Evolutionary conservation across 306 rosid species (phyloP), one percentile per base, ranked within the genome.

Genomic region (Glycine latifolia): DNA sequence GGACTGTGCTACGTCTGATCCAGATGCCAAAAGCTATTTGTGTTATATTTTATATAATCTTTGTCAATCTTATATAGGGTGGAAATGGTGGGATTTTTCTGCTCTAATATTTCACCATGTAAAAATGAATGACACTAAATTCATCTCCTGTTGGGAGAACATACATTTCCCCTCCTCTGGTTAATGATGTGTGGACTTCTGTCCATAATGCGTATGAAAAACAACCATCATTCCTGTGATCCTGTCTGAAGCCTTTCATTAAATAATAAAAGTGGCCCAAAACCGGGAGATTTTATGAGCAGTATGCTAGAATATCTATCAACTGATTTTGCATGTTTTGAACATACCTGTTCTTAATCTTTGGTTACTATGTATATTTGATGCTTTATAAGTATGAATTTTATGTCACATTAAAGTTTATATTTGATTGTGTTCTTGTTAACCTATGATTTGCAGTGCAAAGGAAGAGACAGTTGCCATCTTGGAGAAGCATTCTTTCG

Each of bases 401-500:
- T 60, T 54, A 5, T 69, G 54, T 80, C 33, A 15, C 50, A 11
- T 72, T 65, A 13, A 73, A 55, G 16, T 31, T 11, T 71, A 48
- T 52, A 62, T 81, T 26, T 81, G 67, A 83, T 63, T 49, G 56
- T 65, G 33, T 71, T 16, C 53, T 55, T 75, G 55, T 86, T 75
- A 52, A 11, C 76, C 2, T 81, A 80, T 73, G 48, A 17, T 80
- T 84, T 86, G 83, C 89, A 91, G 97, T 71, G 94, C 97, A 37
- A 89, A 74, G 84, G 93, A 86, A 75, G 97, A 91, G 82, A 91
- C 97, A 13, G 58, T 85, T 69, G 86, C 85, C 46, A 89, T 93
- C 67, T 91, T 91, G 75, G 90, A 87, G 78, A 90, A 86, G 75
- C 85, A 88, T 89, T 82, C 87, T 79, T 82, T 91, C 2, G 85